Conservation (phyloP, 192 early-diverging fungal genomes). For the Coemansia sp. region DNA sequence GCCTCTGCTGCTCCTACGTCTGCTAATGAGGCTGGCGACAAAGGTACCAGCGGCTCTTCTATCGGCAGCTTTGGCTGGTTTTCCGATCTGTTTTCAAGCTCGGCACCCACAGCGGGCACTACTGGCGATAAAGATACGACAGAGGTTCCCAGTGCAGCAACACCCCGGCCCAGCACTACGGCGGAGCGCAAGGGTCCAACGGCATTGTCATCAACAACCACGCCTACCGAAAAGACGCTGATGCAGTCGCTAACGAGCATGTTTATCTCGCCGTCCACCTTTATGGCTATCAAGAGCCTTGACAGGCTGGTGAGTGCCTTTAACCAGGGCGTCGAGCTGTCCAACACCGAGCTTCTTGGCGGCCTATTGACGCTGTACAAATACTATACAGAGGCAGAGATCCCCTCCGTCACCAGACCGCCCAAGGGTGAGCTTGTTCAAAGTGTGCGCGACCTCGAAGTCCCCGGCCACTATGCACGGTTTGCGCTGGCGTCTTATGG, state of each 20-base stretch:
- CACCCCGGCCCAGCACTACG: neutral
- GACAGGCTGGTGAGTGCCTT: constrained; percentile 46
- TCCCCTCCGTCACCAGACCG: constrained; percentile 33
- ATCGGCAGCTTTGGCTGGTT: constrained; percentile 21
- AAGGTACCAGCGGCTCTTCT: neutral
- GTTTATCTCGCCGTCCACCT: constrained; percentile 48
- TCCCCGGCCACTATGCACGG: constrained; percentile 54
- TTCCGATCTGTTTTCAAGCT: constrained; percentile 20
- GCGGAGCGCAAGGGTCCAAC: neutral
- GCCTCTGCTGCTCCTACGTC: neutral
- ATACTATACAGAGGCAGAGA: constrained; percentile 53
- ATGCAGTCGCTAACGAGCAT: constrained; percentile 48
- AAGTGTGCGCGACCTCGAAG: constrained; percentile 43
- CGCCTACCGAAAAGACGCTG: constrained; percentile 30
- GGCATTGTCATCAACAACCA: neutral
- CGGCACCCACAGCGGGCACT: neutral
- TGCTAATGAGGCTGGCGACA: neutral
- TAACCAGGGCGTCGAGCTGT: constrained; percentile 69
- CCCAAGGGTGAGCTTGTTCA: constrained; percentile 31
- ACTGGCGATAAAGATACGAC: constrained; percentile 1
- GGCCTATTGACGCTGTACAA: constrained; percentile 64
- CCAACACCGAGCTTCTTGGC: constrained; percentile 59
- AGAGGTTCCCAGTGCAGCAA: neutral
- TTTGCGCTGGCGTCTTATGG: constrained; percentile 66
- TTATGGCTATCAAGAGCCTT: constrained; percentile 46